Conservation (phyloP, 2,329 filamentous ascomycete species). For the Metarhizium guizhouense region DNA sequence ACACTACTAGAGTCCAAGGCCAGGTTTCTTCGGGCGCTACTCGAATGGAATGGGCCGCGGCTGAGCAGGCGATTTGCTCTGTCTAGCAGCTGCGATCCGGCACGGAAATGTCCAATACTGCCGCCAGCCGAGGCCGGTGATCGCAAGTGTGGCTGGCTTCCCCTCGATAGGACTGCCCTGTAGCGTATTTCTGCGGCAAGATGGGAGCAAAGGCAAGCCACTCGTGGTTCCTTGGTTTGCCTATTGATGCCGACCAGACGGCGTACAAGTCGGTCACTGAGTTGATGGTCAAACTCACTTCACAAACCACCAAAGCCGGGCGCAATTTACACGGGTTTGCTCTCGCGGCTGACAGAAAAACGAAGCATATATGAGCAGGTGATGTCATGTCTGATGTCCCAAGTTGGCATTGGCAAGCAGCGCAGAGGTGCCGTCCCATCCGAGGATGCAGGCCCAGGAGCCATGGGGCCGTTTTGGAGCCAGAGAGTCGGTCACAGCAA, state of each 20-base stretch:
- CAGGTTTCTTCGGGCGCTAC: too few relatives aligned
- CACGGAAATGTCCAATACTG: neutral
- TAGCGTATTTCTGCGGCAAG: neutral
- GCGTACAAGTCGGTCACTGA: neutral
- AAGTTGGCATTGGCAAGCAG: neutral
- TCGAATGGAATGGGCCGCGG: too few relatives aligned
- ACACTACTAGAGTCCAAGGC: too few relatives aligned
- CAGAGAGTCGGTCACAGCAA: neutral
- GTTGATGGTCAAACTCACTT: too few relatives aligned
- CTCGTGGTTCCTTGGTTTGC: neutral
- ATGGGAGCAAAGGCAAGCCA: neutral
- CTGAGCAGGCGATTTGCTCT: too few relatives aligned
- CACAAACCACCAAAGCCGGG: too few relatives aligned
- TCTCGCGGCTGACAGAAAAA: neutral
- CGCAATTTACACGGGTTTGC: too few relatives aligned
- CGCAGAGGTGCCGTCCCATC: conserved; percentile 1
- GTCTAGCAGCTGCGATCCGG: too few relatives aligned
- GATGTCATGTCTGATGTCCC: neutral
- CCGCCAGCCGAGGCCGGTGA: neutral
- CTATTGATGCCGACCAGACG: neutral
- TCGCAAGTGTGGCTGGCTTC: neutral
- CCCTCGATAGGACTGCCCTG: neutral
- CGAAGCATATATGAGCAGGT: neutral
- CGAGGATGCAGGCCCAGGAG: neutral
- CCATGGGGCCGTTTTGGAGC: neutral